phyloP scores from a whole-genome alignment of 495 filamentous ascomycete species.

The Penicillium pancosmium region DNA sequence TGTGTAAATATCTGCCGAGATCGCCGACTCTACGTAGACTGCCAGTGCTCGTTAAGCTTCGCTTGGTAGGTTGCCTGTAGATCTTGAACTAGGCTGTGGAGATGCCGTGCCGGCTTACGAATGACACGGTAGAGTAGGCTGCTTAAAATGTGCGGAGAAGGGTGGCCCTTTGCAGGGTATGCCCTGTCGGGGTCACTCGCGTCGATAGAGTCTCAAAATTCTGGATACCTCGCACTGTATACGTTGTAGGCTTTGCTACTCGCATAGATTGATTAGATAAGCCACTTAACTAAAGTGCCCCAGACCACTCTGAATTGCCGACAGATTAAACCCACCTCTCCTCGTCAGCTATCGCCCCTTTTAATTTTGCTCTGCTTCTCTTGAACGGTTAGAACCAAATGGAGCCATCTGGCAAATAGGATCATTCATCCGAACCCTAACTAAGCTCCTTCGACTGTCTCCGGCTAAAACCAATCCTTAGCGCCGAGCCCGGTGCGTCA shows the following conservation, averaged over 20 bases:
- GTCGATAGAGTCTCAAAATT: too few species aligned
- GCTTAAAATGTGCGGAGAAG: not conserved
- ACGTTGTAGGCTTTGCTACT: too few species aligned
- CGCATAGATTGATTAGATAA: not conserved
- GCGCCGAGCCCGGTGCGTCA: constrained; percentile 2
- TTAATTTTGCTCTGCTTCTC: not conserved
- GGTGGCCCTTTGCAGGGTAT: not conserved
- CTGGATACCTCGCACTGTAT: too few species aligned
- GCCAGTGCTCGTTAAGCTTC: not conserved
- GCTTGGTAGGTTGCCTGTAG: not conserved
- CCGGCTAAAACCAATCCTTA: constrained; percentile 1
- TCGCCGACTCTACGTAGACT: not conserved
- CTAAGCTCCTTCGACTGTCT: not conserved
- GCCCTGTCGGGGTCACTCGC: too few species aligned
- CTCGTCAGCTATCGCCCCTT: not conserved
- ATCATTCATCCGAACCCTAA: not conserved
- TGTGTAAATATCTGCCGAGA: not conserved
- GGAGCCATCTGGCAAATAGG: not conserved
- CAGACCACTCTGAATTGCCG: not conserved
- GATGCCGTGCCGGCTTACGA: too few species aligned
- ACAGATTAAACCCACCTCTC: not conserved
- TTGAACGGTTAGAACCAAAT: too few species aligned
- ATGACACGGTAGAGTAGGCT: not conserved
- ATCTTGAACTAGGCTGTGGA: not conserved
- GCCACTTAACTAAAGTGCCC: not conserved